Evolutionary conservation across 108 stramenopile species (phyloP), one percentile per base, ranked within the genome.

Genomic region (Licmophora abbreviata): DNA sequence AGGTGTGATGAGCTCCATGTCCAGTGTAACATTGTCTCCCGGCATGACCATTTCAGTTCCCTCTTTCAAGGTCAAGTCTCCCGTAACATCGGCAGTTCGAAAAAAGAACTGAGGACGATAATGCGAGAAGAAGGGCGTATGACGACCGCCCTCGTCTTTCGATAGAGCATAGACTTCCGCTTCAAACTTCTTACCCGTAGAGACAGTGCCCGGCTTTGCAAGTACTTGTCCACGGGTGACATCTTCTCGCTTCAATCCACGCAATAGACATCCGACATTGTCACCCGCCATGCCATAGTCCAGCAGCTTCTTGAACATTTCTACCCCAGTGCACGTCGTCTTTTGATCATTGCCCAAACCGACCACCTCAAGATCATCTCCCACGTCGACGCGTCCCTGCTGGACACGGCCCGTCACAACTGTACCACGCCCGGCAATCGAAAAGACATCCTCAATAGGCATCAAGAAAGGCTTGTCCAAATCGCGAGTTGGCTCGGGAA

Each of bases 1-100:
- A 33, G 96, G 95, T 4, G 71, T 66, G 73, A 95, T 95, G 22
- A 99, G 76, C 47, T 95, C 88, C n/a, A 95, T 86, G 48, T 83
- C 81, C 34, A 99, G 64, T 22, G 95, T 80, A 44, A 92, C 72
- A 61, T 97, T 96, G 72, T 99, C 99, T 22, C 99, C 99, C 17
- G 99, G 99, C 97, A 98, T 95, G 54, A 98, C 85, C 99, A 99
- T 98, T 73, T 98, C 97, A 14, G 76, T 83, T 51, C 93, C 96
- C 43, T 94, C 93, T 42, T 76, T 73, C 36, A 98, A 69, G 29
- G 73, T 61, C 41, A 97, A 59, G 36, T 83, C 69, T 17, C 99
- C 99, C 40, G 97, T 99, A 32, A 99, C 58, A 75, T 99, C 99
- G 8, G 99, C 93, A 25, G 99, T 99, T 51, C 99, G 94, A 71